Evolutionary conservation across 2,329 filamentous ascomycete genomes (phyloP), one percentile per base, ranked within the genome.

Genomic region (Diaporthe australafricana): DNA sequence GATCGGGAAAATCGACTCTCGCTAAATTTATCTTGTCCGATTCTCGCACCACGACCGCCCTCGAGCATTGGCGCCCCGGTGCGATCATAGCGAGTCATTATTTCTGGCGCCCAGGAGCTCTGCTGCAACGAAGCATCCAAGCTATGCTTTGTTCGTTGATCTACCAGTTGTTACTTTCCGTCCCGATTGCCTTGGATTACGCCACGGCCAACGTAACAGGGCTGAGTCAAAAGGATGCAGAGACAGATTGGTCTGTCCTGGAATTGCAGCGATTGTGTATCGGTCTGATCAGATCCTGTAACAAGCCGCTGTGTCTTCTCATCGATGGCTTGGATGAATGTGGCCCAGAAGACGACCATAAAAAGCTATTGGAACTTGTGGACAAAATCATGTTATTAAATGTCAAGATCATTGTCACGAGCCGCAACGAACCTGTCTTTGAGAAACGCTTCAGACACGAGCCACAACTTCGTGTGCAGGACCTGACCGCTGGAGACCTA

Each of bases 1-100:
- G 78, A 0, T 78, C 79, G 0, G 80, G 81, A 0, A 82, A 82
- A 56, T 78, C 75, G 8, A 81, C 77, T 0, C 63, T 82, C 8
- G 74, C 79, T 48, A 81, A 78, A 38, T 81, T 76, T 38, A 62
- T 82, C 11, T 11, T 74, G 2, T 38, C 70, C 0, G 55, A 77
- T 16, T 20, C 48, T 5, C 30, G 45, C 3, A 79, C 77, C 0
- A 16, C 12, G 6, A 6, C 27, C 3, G 4, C 38, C 0, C 71
- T 82, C 4, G 14, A 67, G 3, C 3, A 35, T 1, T 81, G 80
- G 79, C 70, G 52, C 4, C 20, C 30, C 0, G 55, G 50, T 1
- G 56, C 73, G 0, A 8, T 74, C 0, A 55, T 79, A 0, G 11
- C 75, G 1, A 74, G 73, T 1, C 78, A 78, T 63, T 81, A 77